Conservation (phyloP, 257 asterid species). For the Solanum lycopersicoides region DNA sequence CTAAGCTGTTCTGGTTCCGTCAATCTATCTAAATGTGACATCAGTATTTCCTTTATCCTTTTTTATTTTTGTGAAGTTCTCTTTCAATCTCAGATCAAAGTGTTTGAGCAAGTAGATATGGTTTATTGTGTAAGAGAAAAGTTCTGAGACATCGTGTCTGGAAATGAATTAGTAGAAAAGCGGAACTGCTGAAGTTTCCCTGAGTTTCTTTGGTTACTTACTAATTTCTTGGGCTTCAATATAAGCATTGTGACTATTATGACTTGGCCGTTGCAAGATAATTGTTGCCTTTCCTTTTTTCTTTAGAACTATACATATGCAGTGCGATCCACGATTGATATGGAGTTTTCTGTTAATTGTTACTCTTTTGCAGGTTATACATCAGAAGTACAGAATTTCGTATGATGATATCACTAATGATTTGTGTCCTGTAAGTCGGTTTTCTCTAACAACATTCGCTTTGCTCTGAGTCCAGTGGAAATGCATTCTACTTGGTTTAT, state of each 20-base stretch:
- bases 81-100: not conserved
- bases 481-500: not conserved
- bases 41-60: not conserved
- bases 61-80: not conserved
- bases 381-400: constrained; percentile 89
- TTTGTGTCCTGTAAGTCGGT: constrained; percentile 84
- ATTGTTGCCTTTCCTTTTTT: not conserved
- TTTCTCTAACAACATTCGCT: not conserved
- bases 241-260: not conserved
- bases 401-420: constrained; percentile 88
- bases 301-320: not conserved
- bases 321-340: not conserved
- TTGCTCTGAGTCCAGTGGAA: not conserved
- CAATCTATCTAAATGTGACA: not conserved
- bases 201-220: not conserved
- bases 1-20: not conserved
- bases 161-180: not conserved
- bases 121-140: not conserved
- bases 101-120: not conserved
- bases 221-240: not conserved
- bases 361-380: constrained; percentile 64
- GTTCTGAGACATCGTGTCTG: not conserved
- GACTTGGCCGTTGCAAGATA: not conserved
- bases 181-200: not conserved
- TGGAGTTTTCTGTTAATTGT: not conserved